Percentiles rank a stretch among this genome's conserved stretches.
phyloP scores from a whole-genome alignment of 2,329 filamentous ascomycete species.

The Colletotrichum musicola region DNA sequence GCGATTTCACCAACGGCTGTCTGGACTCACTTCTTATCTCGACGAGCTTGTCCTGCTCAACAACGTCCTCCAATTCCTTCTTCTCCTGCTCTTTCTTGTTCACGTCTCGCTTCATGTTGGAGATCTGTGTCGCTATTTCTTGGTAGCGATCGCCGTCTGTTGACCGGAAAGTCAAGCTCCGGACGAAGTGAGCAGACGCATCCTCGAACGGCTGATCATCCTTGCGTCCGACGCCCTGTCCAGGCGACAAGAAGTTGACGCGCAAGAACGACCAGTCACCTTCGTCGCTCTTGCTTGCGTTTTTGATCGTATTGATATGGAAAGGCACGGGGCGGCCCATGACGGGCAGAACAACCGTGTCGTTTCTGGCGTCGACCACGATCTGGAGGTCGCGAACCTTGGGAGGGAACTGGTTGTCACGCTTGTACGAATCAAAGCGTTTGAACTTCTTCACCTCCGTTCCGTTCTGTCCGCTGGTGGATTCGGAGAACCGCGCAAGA shows the following conservation, averaged over 20 bases:
- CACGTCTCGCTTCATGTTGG: conserved; percentile 93
- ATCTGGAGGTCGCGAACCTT: conserved; percentile 89
- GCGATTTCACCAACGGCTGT: background rate
- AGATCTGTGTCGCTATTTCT: conserved; percentile 92
- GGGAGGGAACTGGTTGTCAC: conserved; percentile 91
- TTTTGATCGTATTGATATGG: conserved; percentile 98
- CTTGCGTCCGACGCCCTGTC: conserved; percentile 95
- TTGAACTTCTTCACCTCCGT: conserved; percentile 99
- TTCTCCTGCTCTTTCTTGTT: conserved; percentile 96
- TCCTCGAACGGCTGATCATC: conserved; percentile 99
- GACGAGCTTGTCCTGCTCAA: conserved; percentile 97
- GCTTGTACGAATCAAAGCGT: conserved; percentile 98
- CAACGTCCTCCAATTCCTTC: conserved; percentile 99
- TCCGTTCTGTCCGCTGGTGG: conserved; percentile 86
- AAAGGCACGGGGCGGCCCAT: conserved; percentile 98
- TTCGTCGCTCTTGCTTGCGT: conserved; percentile 97
- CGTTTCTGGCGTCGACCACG: conserved; percentile 90
- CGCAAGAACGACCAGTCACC: conserved; percentile 93
- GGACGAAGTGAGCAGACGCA: conserved; percentile 92
- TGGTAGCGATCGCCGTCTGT: conserved; percentile 89
- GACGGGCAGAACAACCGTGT: conserved; percentile 91
- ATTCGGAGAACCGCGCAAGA: conserved; percentile 85
- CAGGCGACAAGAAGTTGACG: conserved; percentile 97
- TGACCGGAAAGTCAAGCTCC: conserved; percentile 95
- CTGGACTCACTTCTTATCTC: conserved; percentile 85